Evolutionary conservation across 2,329 filamentous ascomycete species (phyloP), one percentile per base, ranked within the genome.

Genomic region (Aspergillus aculeatus): DNA sequence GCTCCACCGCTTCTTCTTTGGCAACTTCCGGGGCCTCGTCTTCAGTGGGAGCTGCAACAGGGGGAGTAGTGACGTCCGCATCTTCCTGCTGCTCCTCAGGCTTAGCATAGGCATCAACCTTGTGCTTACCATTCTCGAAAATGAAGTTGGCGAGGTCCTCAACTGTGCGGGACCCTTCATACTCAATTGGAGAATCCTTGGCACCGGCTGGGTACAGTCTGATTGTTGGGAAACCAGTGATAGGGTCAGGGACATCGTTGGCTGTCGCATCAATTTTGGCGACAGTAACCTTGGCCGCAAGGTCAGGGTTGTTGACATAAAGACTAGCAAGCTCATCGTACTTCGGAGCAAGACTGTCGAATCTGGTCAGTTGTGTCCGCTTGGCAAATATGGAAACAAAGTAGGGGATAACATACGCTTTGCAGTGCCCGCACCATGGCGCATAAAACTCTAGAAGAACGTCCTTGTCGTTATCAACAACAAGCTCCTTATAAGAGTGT

Each of bases 401-500:
- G 31, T 24, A 32, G 9, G 29, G 32, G 21, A 26, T 47, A 56
- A 76, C 80, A 73, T 76, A 83, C 80, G 85, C 80, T 77, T 88
- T 88, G 85, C 86, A 89, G 79, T 89, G 86, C 74, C 86, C 86
- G 70, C 86, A 89, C 86, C 86, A 89, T 66, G 95, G 95, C 61
- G 95, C 95, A 82, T 99, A 99, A 83, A 96, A 98, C 84, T 99
- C 95, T 66, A 99, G 81, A 68, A 99, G 86, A 61, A 99, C 95
- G 78, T 99, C 95, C 89, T 98, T 98, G 75, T 89, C 84, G 78
- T 96, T 89, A 75, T 99, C 89, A 58, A 97, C 85, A 72, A 99
- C 93, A 68, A 98, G 81, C 7, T 96, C 85, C 65, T 96, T 84
- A 85, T 97, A 99, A 82, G 86, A 94, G 82, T 96, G 90, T 77